A percentile compares a stretch with the other conserved stretches of the same genome.
phyloP scores from a whole-genome alignment of 179 eudicot species.

The Drosera spatulata region DNA sequence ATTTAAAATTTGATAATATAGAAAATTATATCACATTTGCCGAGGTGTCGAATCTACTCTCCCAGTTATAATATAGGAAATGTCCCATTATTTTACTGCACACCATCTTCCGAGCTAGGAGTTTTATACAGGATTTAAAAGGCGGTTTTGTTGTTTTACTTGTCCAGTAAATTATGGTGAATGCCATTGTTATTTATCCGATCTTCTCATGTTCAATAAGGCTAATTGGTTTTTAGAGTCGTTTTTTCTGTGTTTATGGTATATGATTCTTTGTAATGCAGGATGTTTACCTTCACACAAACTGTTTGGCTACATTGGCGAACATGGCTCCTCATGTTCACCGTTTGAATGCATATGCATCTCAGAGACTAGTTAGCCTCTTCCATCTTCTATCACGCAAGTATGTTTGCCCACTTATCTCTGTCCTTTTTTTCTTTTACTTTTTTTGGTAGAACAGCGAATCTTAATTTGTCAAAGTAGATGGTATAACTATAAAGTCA shows the following conservation, averaged over 20 bases:
- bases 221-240: background rate
- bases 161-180: background rate
- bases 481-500: background rate
- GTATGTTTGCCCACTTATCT: constrained; percentile 27
- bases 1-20: too few species aligned
- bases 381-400: constrained; percentile 87
- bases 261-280: constrained; percentile 17
- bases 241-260: background rate
- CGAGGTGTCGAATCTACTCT: too few species aligned
- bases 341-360: constrained; percentile 78
- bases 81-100: too few species aligned
- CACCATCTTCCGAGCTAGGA: too few species aligned
- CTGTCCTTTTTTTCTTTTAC: background rate
- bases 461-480: constrained; percentile 1
- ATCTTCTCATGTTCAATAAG: background rate
- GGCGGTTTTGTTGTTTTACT: background rate
- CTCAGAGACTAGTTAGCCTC: constrained; percentile 88
- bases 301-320: constrained; percentile 86
- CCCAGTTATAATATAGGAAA: too few species aligned
- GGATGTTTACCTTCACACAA: constrained; percentile 97
- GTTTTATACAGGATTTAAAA: background rate
- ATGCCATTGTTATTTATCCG: background rate
- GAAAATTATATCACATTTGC: too few species aligned
- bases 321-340: constrained; percentile 99
- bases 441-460: constrained; percentile 4